Percentiles rank a stretch among this genome's conserved stretches.
These are phyloP conservation scores for Fusarium guadeloupense DNA, from an alignment of 2,329 filamentous ascomycete species.

Conservation along the genomic window DNA sequence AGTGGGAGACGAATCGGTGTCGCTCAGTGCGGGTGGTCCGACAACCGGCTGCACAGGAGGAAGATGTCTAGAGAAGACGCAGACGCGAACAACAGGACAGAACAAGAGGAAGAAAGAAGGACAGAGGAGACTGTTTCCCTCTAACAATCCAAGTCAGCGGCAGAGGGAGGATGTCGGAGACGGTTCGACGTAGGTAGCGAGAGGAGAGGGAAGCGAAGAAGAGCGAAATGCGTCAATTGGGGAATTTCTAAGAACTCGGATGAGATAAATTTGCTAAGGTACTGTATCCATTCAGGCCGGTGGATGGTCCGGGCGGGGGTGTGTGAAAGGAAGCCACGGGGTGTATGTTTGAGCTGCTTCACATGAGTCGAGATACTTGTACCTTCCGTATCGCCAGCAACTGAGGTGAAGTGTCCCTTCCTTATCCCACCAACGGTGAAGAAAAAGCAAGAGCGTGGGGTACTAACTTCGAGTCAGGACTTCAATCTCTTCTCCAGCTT, in stretches of 20 bases:
- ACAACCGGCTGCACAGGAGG: conserved; percentile 25
- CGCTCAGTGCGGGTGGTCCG: conserved; percentile 31
- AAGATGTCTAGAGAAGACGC: conserved; percentile 20
- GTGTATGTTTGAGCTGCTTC: background rate
- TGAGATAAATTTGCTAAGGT: conserved; percentile 44
- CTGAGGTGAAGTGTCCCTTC: background rate
- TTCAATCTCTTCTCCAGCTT: no score
- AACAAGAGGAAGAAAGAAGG: conserved; percentile 18
- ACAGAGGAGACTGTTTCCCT: conserved; percentile 16
- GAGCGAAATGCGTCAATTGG: conserved; percentile 44
- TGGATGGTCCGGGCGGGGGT: conserved; percentile 41
- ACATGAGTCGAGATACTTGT: conserved; percentile 15
- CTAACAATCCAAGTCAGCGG: conserved; percentile 24
- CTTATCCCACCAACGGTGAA: background rate
- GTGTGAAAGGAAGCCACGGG: conserved; percentile 10
- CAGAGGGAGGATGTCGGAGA: conserved; percentile 22
- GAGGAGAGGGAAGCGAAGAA: conserved; percentile 14
- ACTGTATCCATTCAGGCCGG: conserved; percentile 29
- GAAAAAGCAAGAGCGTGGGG: conserved; percentile 19
- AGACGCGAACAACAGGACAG: no score
- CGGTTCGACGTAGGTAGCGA: conserved; percentile 22
- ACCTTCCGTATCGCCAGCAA: background rate
- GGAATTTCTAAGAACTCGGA: conserved; percentile 40
- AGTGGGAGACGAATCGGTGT: conserved; percentile 10
- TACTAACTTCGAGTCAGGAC: conserved; percentile 39